Evolutionary conservation across 1,284 basidiomycete genomes (phyloP).

Genomic region (Ustanciosporium gigantosporum): DNA sequence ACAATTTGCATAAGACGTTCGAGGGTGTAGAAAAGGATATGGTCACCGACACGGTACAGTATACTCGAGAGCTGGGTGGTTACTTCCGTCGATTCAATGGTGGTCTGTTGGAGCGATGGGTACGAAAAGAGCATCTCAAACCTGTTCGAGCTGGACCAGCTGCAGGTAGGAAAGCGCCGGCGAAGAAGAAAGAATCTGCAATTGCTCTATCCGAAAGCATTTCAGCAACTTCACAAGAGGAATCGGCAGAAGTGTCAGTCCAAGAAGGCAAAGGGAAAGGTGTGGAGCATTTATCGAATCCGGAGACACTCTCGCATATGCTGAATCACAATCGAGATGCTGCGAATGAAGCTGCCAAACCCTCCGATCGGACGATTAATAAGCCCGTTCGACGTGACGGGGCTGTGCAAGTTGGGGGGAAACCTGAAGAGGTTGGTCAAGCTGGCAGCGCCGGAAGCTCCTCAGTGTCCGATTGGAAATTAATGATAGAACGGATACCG

Average conservation of each 20-base stretch:
- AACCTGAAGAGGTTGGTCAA: slow-evolving; percentile 1
- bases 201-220: neutral
- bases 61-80: slow-evolving; percentile 53
- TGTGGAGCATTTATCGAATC: slow-evolving; percentile 14
- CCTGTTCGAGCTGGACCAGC: slow-evolving; percentile 38
- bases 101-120: slow-evolving; percentile 52
- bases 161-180: slow-evolving; percentile 9
- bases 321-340: slow-evolving; percentile 7
- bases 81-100: slow-evolving; percentile 57
- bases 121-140: slow-evolving; percentile 41
- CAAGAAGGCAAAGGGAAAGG: neutral
- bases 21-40: slow-evolving; percentile 46
- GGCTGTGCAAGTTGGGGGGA: slow-evolving; percentile 29
- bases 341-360: neutral
- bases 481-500: slow-evolving; percentile 29
- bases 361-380: slow-evolving; percentile 14
- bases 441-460: neutral
- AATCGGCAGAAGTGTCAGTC: neutral
- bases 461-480: too few relatives aligned
- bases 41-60: slow-evolving; percentile 56
- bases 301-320: slow-evolving; percentile 21
- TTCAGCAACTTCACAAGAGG: neutral
- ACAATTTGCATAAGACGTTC: slow-evolving; percentile 50
- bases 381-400: slow-evolving; percentile 16
- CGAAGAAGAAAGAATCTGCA: slow-evolving; percentile 4